These are phyloP conservation scores for Cutaneotrichosporon sp. DNA, from an alignment of 1,284 basidiomycete species.

Conservation along the genomic window DNA sequence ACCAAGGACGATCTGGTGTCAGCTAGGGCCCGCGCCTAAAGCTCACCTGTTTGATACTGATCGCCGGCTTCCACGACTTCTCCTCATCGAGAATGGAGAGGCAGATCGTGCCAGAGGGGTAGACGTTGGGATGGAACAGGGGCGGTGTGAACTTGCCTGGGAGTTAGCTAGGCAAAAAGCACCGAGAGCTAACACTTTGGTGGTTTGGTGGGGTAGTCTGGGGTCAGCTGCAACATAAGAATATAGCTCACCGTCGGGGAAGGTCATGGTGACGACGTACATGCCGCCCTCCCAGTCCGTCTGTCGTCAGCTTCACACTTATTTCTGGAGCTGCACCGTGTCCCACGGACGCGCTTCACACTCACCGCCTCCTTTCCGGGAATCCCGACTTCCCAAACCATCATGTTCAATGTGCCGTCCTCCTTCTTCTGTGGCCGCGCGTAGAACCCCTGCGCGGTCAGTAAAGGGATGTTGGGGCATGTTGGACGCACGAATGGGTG, in stretches of 20 bases:
- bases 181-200: conserved; percentile 41
- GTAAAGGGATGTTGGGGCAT: too few relatives aligned
- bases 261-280: conserved; percentile 88
- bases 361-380: conserved; percentile 76
- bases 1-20: conserved; percentile 76
- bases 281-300: conserved; percentile 95
- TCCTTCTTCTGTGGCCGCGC: conserved; percentile 82
- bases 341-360: too few relatives aligned
- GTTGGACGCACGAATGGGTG: conserved; percentile 83
- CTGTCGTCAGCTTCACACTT: conserved; percentile 51
- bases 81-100: conserved; percentile 98
- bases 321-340: background rate
- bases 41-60: conserved; percentile 93
- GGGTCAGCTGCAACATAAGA: conserved; percentile 13
- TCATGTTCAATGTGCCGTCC: conserved; percentile 91
- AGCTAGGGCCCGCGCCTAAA: conserved; percentile 1
- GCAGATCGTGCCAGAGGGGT: conserved; percentile 97
- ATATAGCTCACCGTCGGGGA: conserved; percentile 73
- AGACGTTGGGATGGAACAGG: conserved; percentile 97
- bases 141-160: conserved; percentile 94
- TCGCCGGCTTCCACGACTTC: conserved; percentile 97
- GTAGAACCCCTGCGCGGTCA: conserved; percentile 74
- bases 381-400: conserved; percentile 98
- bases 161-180: background rate
- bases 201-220: conserved; percentile 48